Evolutionary conservation across 306 rosid species (phyloP).

Genomic region (Begonia peltatifolia): DNA sequence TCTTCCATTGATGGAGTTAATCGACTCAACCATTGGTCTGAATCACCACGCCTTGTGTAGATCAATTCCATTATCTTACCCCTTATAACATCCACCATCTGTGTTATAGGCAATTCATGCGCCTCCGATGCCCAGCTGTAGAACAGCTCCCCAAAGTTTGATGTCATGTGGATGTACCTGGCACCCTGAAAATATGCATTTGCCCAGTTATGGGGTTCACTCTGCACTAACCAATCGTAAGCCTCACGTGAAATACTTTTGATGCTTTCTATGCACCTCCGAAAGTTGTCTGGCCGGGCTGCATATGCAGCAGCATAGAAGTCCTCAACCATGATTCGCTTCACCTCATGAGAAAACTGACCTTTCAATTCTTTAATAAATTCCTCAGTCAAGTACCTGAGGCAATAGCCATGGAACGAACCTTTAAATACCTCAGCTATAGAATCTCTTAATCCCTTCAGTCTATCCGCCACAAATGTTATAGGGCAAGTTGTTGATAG

Average conservation of each 20-base stretch:
- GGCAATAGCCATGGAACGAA: constrained; percentile 76
- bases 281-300: constrained; percentile 50
- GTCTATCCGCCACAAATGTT: constrained; percentile 89
- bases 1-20: constrained; percentile 88
- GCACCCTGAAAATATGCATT: constrained; percentile 80
- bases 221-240: constrained; percentile 66
- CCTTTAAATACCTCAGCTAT: constrained; percentile 57
- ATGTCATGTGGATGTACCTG: constrained; percentile 75
- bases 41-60: constrained; percentile 37
- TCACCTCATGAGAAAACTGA: constrained; percentile 92
- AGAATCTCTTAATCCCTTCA: constrained; percentile 64
- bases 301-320: constrained; percentile 78
- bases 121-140: constrained; percentile 87
- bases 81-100: constrained; percentile 82
- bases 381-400: constrained; percentile 73
- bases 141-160: constrained; percentile 88
- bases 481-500: constrained; percentile 52
- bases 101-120: constrained; percentile 84
- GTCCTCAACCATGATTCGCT: constrained; percentile 81
- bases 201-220: constrained; percentile 82
- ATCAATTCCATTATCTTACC: constrained; percentile 74
- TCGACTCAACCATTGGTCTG: constrained; percentile 63
- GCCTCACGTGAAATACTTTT: constrained; percentile 71
- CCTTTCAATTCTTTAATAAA: constrained; percentile 80
- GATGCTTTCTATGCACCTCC: constrained; percentile 55